A percentile compares a stretch with the other conserved stretches of the same genome.
These are phyloP conservation scores for Solanum chiquidenum DNA, from an alignment of 257 asterid species.

Conservation along the genomic window DNA sequence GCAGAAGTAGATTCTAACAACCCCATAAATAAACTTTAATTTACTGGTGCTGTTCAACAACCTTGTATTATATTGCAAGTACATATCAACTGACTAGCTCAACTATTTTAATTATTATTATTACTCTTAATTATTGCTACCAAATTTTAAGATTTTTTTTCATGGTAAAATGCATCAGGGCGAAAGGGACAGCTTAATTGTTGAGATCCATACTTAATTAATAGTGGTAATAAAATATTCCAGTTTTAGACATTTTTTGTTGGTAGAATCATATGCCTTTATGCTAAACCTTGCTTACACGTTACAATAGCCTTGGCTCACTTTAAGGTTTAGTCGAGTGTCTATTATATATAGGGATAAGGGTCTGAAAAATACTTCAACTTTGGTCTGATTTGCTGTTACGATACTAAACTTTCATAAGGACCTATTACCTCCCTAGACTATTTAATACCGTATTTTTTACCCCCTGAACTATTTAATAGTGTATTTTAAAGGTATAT, in stretches of 20 bases:
- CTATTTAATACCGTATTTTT: too few relatives aligned
- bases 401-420: too few relatives aligned
- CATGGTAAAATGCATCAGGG: background rate
- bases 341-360: too few relatives aligned
- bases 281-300: background rate
- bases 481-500: too few relatives aligned
- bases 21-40: background rate
- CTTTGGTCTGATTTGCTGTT: too few relatives aligned
- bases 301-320: background rate
- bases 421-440: too few relatives aligned
- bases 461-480: too few relatives aligned
- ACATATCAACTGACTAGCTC: background rate
- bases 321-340: background rate
- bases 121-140: background rate
- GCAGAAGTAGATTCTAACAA: background rate
- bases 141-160: background rate
- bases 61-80: background rate
- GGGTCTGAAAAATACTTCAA: too few relatives aligned
- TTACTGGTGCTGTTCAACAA: background rate
- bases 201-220: background rate
- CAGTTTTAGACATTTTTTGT: background rate
- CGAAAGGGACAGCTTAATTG: background rate
- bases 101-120: background rate
- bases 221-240: background rate
- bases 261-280: background rate